phyloP scores from a whole-genome alignment of 805 yeast genomes.

The Zygotorulaspora danielsina region DNA sequence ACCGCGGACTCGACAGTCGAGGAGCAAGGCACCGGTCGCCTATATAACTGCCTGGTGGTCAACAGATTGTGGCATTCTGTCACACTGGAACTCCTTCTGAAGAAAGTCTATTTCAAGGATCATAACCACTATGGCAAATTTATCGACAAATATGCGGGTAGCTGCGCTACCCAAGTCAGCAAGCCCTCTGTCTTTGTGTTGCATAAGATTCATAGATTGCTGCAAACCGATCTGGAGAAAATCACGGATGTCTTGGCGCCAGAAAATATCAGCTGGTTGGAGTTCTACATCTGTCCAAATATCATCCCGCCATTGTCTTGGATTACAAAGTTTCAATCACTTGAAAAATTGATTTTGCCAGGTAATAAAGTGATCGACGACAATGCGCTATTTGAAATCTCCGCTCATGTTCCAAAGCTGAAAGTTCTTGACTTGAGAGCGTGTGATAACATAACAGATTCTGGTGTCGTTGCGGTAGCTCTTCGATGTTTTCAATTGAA shows the following conservation, averaged over 20 bases:
- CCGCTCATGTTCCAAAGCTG: slow-evolving; percentile 54
- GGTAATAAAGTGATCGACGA: slow-evolving; percentile 67
- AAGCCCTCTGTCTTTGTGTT: slow-evolving; percentile 50
- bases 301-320: slow-evolving; percentile 52
- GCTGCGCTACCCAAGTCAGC: slow-evolving; percentile 11
- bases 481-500: slow-evolving; percentile 52
- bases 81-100: slow-evolving; percentile 51
- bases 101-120: slow-evolving; percentile 51
- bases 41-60: slow-evolving; percentile 64
- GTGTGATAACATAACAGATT: slow-evolving; percentile 72
- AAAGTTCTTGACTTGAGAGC: slow-evolving; percentile 74
- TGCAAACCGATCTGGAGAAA: slow-evolving; percentile 51
- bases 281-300: slow-evolving; percentile 77
- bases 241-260: slow-evolving; percentile 42
- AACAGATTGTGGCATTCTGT: slow-evolving; percentile 60
- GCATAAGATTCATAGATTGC: slow-evolving; percentile 57
- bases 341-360: slow-evolving; percentile 53
- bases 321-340: slow-evolving; percentile 37
- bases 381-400: slow-evolving; percentile 47
- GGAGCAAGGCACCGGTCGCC: slow-evolving; percentile 4
- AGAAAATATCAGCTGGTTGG: slow-evolving; percentile 59
- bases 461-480: slow-evolving; percentile 67
- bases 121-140: slow-evolving; percentile 45
- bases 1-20: background rate
- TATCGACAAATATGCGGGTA: slow-evolving; percentile 21